Conservation (phyloP, 805 yeast genomes). For the Myxozyma neotropica region DNA sequence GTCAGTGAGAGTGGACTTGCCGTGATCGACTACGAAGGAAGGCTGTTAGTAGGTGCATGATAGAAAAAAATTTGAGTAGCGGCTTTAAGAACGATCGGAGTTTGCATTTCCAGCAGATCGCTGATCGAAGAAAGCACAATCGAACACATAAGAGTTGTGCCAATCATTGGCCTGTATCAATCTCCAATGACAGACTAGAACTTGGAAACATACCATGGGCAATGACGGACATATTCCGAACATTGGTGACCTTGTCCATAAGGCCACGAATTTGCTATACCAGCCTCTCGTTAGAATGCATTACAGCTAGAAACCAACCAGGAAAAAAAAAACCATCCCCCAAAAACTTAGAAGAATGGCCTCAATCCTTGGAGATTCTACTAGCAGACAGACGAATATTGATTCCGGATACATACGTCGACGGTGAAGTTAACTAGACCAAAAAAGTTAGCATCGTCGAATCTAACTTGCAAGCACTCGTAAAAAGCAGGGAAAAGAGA, state of each 20-base stretch:
- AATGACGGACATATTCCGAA: conserved; percentile 99
- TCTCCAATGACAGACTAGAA: not conserved
- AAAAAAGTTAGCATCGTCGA: conserved; percentile 2
- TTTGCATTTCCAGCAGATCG: not conserved
- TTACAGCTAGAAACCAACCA: not conserved
- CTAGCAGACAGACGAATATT: not conserved
- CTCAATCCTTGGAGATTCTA: not conserved
- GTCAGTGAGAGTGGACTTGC: conserved; percentile 98
- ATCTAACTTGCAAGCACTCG: no score
- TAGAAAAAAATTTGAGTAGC: not conserved
- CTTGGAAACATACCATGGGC: conserved; percentile 88
- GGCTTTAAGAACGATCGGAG: conserved; percentile 3
- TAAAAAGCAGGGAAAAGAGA: no score
- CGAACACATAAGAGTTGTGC: not conserved
- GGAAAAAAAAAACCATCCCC: not conserved
- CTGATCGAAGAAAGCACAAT: not conserved
- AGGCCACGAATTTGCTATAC: conserved; percentile 89
- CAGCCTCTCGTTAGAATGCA: conserved; percentile 5
- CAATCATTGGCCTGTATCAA: not conserved
- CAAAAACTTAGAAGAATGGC: not conserved
- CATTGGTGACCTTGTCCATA: conserved; percentile 99
- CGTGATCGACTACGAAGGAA: conserved; percentile 82
- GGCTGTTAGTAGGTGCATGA: not conserved
- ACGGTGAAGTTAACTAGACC: conserved; percentile 35
- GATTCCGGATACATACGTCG: conserved; percentile 27